Evolutionary conservation across 805 yeast genomes (phyloP).

Genomic region (Metschnikowia chrysomelidarum): DNA sequence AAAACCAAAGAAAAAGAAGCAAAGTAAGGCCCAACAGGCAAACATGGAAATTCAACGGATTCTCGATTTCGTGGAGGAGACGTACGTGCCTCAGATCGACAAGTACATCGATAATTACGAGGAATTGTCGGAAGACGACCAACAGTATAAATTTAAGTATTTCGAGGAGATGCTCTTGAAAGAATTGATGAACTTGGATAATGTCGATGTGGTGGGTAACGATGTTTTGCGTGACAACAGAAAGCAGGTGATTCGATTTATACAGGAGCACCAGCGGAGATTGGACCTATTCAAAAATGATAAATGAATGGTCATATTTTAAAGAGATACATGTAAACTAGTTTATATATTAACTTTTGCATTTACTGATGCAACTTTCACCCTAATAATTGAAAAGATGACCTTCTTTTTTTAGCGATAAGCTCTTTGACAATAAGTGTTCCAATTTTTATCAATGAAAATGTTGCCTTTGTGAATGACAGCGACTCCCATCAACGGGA

Average conservation of each 20-base stretch:
- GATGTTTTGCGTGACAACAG: constrained; percentile 54
- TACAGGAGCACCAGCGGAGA: constrained; percentile 58
- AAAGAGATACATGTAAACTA: no score
- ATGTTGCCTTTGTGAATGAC: no score
- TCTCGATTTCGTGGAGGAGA: constrained; percentile 39
- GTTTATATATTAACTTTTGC: no score
- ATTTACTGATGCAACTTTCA: no score
- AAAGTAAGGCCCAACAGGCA: constrained; percentile 39
- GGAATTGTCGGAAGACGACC: constrained; percentile 18
- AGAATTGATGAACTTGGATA: constrained; percentile 64
- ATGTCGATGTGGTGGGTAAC: constrained; percentile 53
- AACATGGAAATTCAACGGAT: constrained; percentile 38
- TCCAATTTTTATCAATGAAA: no score
- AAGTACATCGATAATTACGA: constrained; percentile 13
- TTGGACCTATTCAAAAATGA: constrained; percentile 49
- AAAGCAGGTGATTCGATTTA: constrained; percentile 54
- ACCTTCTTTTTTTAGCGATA: no score
- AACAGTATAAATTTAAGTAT: constrained; percentile 51
- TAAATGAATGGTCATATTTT: no score
- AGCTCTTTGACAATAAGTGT: no score
- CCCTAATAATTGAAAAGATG: no score
- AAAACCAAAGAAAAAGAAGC: constrained; percentile 35
- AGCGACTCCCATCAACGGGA: no score
- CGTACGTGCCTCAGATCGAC: constrained; percentile 34
- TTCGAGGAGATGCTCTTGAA: constrained; percentile 68